Conservation (phyloP, 768 basidiomycete species). For the Leccinum uliginosum region DNA sequence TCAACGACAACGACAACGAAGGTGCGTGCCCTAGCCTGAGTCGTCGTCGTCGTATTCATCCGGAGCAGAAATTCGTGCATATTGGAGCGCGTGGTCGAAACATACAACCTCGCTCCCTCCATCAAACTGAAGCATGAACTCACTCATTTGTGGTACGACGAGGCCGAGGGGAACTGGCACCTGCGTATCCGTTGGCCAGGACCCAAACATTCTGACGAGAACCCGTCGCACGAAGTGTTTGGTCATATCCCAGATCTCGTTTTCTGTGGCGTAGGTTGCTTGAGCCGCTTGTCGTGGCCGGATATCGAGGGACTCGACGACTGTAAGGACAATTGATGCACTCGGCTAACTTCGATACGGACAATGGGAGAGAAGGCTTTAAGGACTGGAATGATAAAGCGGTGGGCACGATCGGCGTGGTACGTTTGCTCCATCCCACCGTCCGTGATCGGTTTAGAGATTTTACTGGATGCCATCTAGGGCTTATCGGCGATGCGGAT, state of each 20-base stretch:
- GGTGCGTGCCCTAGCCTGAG: slow-evolving; percentile 42
- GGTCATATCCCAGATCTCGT: slow-evolving; percentile 55
- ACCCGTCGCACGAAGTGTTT: slow-evolving; percentile 37
- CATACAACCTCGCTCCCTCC: slow-evolving; percentile 49
- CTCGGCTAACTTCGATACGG: slow-evolving; percentile 56
- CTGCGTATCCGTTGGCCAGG: slow-evolving; percentile 41
- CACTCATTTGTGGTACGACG: slow-evolving; percentile 46
- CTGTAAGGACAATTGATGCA: slow-evolving; percentile 59
- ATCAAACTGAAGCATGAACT: slow-evolving; percentile 56
- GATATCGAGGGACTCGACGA: slow-evolving; percentile 52
- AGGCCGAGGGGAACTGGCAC: slow-evolving; percentile 51
- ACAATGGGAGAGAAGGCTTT: slow-evolving; percentile 42
- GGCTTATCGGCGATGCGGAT: slow-evolving; percentile 62
- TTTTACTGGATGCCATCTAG: slow-evolving; percentile 25
- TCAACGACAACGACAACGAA: no score
- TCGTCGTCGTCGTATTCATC: slow-evolving; percentile 62
- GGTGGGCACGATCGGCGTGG: slow-evolving; percentile 59
- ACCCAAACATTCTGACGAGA: slow-evolving; percentile 8
- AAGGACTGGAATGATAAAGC: slow-evolving; percentile 48
- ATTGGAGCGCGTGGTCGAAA: slow-evolving; percentile 53
- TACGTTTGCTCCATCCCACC: slow-evolving; percentile 17
- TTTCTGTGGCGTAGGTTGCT: slow-evolving; percentile 46
- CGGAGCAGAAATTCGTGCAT: slow-evolving; percentile 53
- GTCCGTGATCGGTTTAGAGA: neutral
- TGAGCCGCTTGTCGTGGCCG: slow-evolving; percentile 66